Evolutionary conservation across 352 stramenopile species (phyloP), one percentile per base, ranked within the genome.

Genomic region (Pythium utonaiense): DNA sequence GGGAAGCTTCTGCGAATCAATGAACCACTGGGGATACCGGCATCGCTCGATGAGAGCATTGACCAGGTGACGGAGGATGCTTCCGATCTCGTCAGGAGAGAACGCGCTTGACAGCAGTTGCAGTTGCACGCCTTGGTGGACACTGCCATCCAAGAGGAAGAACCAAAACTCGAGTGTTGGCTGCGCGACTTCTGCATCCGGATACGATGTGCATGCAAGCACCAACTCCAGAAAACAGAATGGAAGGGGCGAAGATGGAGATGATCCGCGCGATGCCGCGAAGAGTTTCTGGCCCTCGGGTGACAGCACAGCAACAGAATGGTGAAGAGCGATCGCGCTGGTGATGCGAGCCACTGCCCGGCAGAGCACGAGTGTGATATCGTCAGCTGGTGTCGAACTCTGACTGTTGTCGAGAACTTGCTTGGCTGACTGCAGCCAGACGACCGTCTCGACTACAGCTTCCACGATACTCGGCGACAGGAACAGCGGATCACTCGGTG

Each of bases 141-240:
- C 60, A 45, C 66, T 73, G n/a, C 76, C 69, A 53, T 95, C 85
- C 10, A 95, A 70, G n/a, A 95, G 77, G 50, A 91, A 91, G 68
- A 91, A 95, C 85, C 85, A 95, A 28, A 95, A 89, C 63, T 95
- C 85, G 28, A 95, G 70, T 27, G 83, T 95, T 14, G 79, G 78
- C 40, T 91, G 75, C 10, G 75, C 73, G 9, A 89, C 77, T 28
- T 83, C 67, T 10, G 73, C 53, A 30, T 91, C 71, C 14, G 68
- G 41, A 40, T 79, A 83, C 19, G 76, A 77, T 8, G 83, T 88
- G 53, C 83, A 93, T 16, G 65, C 57, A 22, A 95, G 53, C 31
- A 92, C 62, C 19, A 87, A 66, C 31, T 91, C 74, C 24, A 95
- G 61, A 53, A 91, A 88, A 21, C 51, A 22, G 1, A 63, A 44